A percentile compares a stretch with the other conserved stretches of the same genome.
These are phyloP conservation scores for Hypoxylon sp. DNA, from an alignment of 2,329 filamentous ascomycete genomes.

Conservation along the genomic window DNA sequence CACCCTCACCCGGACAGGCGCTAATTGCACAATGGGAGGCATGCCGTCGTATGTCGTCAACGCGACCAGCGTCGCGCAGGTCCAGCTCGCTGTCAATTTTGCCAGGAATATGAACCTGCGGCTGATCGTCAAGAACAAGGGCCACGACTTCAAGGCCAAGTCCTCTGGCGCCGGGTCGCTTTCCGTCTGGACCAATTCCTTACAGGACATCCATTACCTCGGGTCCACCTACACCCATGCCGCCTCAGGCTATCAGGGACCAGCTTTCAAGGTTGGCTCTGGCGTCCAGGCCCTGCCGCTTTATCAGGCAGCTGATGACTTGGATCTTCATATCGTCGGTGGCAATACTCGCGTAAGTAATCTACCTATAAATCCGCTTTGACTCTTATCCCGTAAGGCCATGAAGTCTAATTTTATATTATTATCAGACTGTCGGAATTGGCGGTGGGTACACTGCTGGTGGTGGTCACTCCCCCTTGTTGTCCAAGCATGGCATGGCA, in stretches of 20 bases:
- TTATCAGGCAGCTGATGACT: slow-evolving; percentile 57
- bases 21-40: slow-evolving; percentile 51
- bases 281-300: slow-evolving; percentile 62
- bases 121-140: slow-evolving; percentile 60
- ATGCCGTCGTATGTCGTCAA: slow-evolving; percentile 54
- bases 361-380: background rate
- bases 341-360: slow-evolving; percentile 54
- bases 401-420: slow-evolving; percentile 13
- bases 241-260: slow-evolving; percentile 45
- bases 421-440: slow-evolving; percentile 56
- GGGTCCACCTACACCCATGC: slow-evolving; percentile 42
- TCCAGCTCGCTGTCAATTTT: slow-evolving; percentile 58
- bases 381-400: background rate
- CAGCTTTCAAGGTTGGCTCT: slow-evolving; percentile 64
- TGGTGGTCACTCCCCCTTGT: slow-evolving; percentile 62
- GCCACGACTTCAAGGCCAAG: slow-evolving; percentile 59
- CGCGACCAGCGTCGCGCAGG: slow-evolving; percentile 52
- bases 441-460: slow-evolving; percentile 56
- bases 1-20: slow-evolving; percentile 36
- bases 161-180: slow-evolving; percentile 49
- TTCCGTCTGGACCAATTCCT: slow-evolving; percentile 49
- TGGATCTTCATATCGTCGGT: slow-evolving; percentile 59
- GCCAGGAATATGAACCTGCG: slow-evolving; percentile 57
- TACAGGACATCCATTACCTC: slow-evolving; percentile 46
- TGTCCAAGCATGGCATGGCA: slow-evolving; percentile 56